These are phyloP conservation scores for Sporisorium scitamineum DNA, from an alignment of 1,284 basidiomycete species.

Conservation along the genomic window DNA sequence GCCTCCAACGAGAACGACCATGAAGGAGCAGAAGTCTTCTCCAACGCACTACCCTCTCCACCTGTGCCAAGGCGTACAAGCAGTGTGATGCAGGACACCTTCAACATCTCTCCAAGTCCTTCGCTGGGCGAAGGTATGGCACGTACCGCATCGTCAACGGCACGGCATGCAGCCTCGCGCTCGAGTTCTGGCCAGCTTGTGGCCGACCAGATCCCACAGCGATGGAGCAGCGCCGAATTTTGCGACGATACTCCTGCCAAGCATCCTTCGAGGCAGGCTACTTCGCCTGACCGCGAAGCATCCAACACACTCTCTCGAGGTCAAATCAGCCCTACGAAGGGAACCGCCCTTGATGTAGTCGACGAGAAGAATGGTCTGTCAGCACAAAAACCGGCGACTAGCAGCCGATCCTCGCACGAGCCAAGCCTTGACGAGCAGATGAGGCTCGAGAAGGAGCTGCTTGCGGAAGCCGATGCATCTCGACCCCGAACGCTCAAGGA, in stretches of 20 bases:
- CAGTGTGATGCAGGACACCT: conserved; percentile 35
- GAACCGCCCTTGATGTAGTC: conserved; percentile 8
- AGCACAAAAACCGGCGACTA: neutral
- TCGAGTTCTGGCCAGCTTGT: conserved; percentile 20
- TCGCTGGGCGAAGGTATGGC: conserved; percentile 14
- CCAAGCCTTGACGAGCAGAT: conserved; percentile 38
- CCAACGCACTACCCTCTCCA: conserved; percentile 38
- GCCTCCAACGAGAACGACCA: conserved; percentile 1
- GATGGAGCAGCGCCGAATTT: conserved; percentile 26
- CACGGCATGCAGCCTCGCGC: conserved; percentile 13
- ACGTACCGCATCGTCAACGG: neutral
- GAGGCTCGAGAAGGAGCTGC: conserved; percentile 39
- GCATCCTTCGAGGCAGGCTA: conserved; percentile 5
- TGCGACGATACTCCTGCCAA: conserved; percentile 13
- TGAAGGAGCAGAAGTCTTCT: conserved; percentile 10
- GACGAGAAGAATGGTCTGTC: conserved; percentile 9
- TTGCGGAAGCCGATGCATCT: conserved; percentile 35
- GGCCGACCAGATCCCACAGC: conserved; percentile 19
- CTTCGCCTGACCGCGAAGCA: neutral
- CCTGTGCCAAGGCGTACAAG: conserved; percentile 41
- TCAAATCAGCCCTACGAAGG: conserved; percentile 17
- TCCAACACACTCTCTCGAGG: neutral
- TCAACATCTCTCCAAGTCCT: conserved; percentile 29
- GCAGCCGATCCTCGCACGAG: conserved; percentile 19
- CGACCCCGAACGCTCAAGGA: conserved; percentile 52